Base-by-base conservation (phyloP, 441 rosid genomes). In the Gossypium trilobum region DNA sequence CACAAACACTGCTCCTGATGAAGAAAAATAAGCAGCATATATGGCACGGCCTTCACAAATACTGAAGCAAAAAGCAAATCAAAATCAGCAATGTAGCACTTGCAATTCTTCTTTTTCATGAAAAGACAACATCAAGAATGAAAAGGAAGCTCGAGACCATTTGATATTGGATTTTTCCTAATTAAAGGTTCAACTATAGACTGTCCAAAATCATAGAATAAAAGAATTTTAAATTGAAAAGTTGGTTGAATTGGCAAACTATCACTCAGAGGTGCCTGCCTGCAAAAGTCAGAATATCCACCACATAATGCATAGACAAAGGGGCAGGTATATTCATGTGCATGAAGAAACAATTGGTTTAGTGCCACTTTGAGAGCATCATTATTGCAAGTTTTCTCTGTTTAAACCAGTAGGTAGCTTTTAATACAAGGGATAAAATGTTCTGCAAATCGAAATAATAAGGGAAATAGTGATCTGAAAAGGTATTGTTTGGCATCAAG, bases 11-110 rank as follows among this genome's bases (percentile, higher is more conserved):
- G 79, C 70, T 79, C 85, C 79, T 50, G 85, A 77, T 67, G 87
- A 78, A 52, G 89, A 87, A 74, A 88, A 81, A 81, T 92, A 89
- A 59, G 78, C 78, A 78, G 87, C 88, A 80, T 84, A 88, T 73
- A 92, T 69, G 59, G 91, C 97, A 62, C 97, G 92, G 52, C 88
- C 97, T 70, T 85, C 91, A 56, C 91, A 92, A 66, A 83, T 84
- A 80, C 97, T 94, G 87, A 61, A 78, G 54, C 2, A n/a, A 46
- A 11, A 14, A 73, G 56, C 55, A 77, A 79, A 25, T 17, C 6
- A 75, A 79, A 73, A 44, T 29, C 13, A 74, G 11, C 33, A 70
- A 71, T 29, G 73, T 50, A 69, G 44, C 22, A 5, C 13, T 60
- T 55, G 42, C 71, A n/a, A 33, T 44, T 16, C 10, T 60, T 23